Percentiles rank a stretch among this genome's conserved stretches.
phyloP scores from a whole-genome alignment of 371 early-diverging fungal genomes.

The Synchytrium microbalum region DNA sequence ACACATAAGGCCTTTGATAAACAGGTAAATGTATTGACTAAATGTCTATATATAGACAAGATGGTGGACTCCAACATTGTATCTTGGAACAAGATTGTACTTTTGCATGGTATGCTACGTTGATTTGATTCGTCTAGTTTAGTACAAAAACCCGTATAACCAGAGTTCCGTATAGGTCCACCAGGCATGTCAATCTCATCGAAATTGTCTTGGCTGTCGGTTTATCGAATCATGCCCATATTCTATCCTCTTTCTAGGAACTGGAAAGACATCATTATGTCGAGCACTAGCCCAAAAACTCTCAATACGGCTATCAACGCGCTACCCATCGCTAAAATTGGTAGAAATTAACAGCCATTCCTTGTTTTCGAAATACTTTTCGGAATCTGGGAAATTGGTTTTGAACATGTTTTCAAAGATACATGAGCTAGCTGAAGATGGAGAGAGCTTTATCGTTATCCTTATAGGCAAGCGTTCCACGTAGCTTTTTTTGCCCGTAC shows the following conservation, averaged over 20 bases:
- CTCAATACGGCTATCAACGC: slow-evolving; percentile 43
- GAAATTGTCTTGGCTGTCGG: no score
- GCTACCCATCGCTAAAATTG: slow-evolving; percentile 40
- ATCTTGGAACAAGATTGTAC: slow-evolving; percentile 43
- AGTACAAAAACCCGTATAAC: slow-evolving; percentile 24
- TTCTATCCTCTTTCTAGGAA: slow-evolving; percentile 28
- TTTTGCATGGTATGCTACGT: slow-evolving; percentile 64
- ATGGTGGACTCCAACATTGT: slow-evolving; percentile 45
- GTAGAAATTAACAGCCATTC: slow-evolving; percentile 61
- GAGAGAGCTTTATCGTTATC: slow-evolving; percentile 46
- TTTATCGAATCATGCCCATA: no score
- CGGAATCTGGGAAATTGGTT: slow-evolving; percentile 53
- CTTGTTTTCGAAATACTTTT: slow-evolving; percentile 61
- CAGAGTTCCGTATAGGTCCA: background rate
- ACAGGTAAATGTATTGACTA: background rate
- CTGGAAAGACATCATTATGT: slow-evolving; percentile 63
- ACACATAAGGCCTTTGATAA: background rate
- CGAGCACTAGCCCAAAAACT: slow-evolving; percentile 56
- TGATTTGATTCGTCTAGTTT: no score
- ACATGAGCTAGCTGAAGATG: slow-evolving; percentile 8
- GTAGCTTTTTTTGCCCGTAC: background rate
- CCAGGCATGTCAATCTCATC: background rate
- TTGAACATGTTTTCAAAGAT: slow-evolving; percentile 35
- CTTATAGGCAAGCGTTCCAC: slow-evolving; percentile 42
- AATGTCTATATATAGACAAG: slow-evolving; percentile 18